Conservation (phyloP, 116 monocot genomes). For the Dioscorea cayenensis region DNA sequence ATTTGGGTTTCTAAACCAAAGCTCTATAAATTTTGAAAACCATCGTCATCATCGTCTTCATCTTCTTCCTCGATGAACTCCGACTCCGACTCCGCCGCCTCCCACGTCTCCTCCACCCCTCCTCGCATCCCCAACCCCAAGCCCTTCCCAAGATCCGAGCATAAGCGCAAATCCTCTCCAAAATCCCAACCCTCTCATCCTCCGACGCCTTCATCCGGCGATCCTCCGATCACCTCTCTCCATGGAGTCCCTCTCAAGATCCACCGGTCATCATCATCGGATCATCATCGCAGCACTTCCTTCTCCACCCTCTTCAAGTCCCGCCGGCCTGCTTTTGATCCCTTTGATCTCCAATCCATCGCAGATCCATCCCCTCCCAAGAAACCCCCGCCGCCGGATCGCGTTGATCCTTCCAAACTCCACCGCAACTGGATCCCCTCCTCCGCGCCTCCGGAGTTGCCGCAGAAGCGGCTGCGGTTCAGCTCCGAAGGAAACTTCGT, state of each 20-base stretch:
- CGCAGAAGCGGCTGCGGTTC: conserved; percentile 25
- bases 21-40: background rate
- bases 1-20: background rate
- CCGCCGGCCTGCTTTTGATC: conserved; percentile 44
- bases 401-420: conserved; percentile 19
- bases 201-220: conserved; percentile 21
- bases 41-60: background rate
- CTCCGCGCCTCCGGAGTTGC: conserved; percentile 7
- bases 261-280: conserved; percentile 10
- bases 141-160: conserved; percentile 7
- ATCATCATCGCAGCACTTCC: conserved; percentile 12
- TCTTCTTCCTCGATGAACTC: conserved; percentile 11
- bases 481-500: conserved; percentile 77
- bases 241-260: conserved; percentile 32
- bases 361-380: background rate
- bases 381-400: background rate
- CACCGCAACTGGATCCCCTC: conserved; percentile 58
- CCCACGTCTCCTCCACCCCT: conserved; percentile 6
- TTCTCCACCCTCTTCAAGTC: conserved; percentile 41
- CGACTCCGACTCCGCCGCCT: conserved; percentile 24
- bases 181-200: conserved; percentile 1
- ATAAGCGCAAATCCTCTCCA: conserved; percentile 3
- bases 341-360: conserved; percentile 18
- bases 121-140: background rate
- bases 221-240: conserved; percentile 10